Conservation (phyloP, 108 stramenopile genomes). For the Skeletonema marinoi region DNA sequence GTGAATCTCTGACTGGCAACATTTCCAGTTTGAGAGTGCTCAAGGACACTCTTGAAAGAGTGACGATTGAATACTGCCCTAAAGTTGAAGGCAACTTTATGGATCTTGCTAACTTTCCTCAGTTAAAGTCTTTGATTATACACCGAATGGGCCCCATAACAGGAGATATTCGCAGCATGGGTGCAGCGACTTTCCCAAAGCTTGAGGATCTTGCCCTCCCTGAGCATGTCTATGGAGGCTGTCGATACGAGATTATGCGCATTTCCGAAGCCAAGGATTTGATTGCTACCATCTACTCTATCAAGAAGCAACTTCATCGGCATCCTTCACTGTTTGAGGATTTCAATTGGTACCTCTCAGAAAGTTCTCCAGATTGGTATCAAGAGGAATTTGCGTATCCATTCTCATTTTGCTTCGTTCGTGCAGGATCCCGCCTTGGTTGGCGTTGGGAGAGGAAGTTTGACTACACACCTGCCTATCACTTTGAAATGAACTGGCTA, state of each 20-base stretch:
- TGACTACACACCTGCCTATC: too few species aligned
- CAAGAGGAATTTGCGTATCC: too few species aligned
- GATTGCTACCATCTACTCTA: background rate
- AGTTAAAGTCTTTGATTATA: background rate
- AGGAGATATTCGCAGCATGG: background rate
- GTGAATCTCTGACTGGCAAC: background rate
- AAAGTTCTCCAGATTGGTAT: too few species aligned
- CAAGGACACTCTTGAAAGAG: constrained; percentile 7
- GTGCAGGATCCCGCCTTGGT: too few species aligned
- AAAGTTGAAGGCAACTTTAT: background rate
- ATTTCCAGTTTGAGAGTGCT: constrained; percentile 16
- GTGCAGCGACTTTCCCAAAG: background rate
- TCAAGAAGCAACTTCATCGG: background rate
- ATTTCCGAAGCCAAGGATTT: background rate
- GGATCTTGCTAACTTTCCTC: constrained; percentile 6
- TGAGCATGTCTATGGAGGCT: background rate
- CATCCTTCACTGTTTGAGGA: too few species aligned
- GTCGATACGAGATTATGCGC: background rate
- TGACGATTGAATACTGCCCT: background rate
- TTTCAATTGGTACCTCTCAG: too few species aligned
- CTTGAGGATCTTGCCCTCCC: background rate
- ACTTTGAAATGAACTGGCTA: too few species aligned
- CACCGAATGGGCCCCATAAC: background rate
- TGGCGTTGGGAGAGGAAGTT: too few species aligned
- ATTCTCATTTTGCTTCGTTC: too few species aligned